These are phyloP conservation scores for Aphanomyces euteiches DNA, from an alignment of 352 stramenopile species.

Conservation along the genomic window DNA sequence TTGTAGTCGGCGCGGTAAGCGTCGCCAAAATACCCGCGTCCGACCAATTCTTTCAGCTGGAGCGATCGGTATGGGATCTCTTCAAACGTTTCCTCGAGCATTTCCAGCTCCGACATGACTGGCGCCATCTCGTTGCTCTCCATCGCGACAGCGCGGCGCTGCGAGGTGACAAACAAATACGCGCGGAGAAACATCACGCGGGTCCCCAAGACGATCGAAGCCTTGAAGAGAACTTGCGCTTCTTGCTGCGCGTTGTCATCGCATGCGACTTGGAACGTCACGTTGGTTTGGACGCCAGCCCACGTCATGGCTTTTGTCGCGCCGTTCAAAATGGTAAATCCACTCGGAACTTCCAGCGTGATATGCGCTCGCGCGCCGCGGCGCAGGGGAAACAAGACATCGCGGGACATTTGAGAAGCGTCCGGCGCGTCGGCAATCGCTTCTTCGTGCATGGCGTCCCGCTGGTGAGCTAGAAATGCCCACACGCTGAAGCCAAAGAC, in stretches of 20 bases:
- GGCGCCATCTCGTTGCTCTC: conserved; percentile 34
- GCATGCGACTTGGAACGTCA: conserved; percentile 60
- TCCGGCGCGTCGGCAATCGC: conserved; percentile 41
- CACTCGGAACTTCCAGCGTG: conserved; percentile 55
- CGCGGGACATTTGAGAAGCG: conserved; percentile 47
- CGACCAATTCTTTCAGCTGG: conserved; percentile 71
- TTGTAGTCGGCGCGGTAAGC: conserved; percentile 60
- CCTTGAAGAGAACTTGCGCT: conserved; percentile 67
- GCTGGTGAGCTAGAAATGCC: conserved; percentile 69
- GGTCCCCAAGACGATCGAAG: conserved; percentile 61
- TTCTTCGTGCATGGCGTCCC: conserved; percentile 59
- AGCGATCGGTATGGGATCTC: conserved; percentile 65
- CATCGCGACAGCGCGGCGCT: conserved; percentile 45
- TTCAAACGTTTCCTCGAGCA: conserved; percentile 68
- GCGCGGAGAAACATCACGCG: conserved; percentile 65
- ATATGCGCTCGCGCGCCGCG: conserved; percentile 71
- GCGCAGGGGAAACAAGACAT: conserved; percentile 63
- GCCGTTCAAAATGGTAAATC: conserved; percentile 53
- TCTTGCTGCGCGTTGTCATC: conserved; percentile 48
- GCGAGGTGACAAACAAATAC: conserved; percentile 63
- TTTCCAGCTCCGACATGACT: conserved; percentile 57
- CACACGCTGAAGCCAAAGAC: conserved; percentile 71
- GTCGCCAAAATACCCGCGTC: conserved; percentile 74
- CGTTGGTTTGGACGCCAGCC: conserved; percentile 61
- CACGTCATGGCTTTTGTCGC: conserved; percentile 62